Evolutionary conservation across 2,329 filamentous ascomycete genomes (phyloP).

Genomic region (Fonsecaea monophora): DNA sequence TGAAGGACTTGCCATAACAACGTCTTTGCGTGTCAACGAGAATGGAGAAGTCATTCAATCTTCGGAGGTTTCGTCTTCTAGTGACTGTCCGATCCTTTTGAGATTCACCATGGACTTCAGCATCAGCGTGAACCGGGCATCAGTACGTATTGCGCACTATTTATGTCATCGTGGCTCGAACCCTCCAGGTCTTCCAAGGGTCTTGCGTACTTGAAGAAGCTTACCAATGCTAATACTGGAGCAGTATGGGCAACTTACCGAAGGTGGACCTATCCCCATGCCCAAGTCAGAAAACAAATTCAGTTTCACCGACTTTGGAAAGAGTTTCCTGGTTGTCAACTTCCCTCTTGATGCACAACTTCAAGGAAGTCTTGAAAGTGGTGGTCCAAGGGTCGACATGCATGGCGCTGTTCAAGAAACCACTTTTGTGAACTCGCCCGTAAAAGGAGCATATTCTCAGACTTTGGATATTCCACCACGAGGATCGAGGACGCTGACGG

Average conservation of each 20-base stretch:
- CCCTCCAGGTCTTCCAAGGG: neutral
- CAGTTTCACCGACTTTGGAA: neutral
- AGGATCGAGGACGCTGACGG: conserved; percentile 6
- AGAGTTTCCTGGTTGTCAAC: conserved; percentile 17
- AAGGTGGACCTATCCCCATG: conserved; percentile 28
- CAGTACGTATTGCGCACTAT: neutral
- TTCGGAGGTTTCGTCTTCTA: conserved; percentile 19
- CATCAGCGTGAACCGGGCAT: conserved; percentile 29
- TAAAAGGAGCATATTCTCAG: neutral
- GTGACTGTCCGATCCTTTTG: neutral
- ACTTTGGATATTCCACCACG: conserved; percentile 10
- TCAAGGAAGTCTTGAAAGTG: conserved; percentile 6
- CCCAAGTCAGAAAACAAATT: conserved; percentile 26
- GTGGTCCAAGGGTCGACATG: conserved; percentile 11
- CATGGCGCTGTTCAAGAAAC: neutral
- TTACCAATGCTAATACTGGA: neutral
- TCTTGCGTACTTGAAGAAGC: neutral
- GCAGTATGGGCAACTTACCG: conserved; percentile 28
- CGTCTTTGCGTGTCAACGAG: conserved; percentile 18
- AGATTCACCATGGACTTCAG: conserved; percentile 22
- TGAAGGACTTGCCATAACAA: conserved; percentile 17
- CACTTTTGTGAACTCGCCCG: conserved; percentile 13
- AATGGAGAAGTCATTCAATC: conserved; percentile 23
- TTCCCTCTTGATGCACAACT: conserved; percentile 22
- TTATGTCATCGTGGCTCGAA: neutral